Conservation (phyloP, 169 alveolate species). For the Plasmodium knowlesi region DNA sequence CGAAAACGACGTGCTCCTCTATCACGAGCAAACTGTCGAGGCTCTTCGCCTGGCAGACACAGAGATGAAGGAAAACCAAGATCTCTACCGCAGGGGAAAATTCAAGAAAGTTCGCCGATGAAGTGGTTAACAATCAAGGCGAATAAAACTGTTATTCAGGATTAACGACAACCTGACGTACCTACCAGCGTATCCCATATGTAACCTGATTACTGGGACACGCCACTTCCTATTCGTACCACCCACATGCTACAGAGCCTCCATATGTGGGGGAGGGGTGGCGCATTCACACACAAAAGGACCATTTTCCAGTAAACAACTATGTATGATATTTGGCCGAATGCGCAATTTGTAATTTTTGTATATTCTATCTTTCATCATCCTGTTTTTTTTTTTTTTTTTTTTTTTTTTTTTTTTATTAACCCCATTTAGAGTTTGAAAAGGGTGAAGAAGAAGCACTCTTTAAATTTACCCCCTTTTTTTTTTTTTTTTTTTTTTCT, state of each 20-base stretch:
- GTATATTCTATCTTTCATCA: neutral
- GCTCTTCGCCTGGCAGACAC: slow-evolving; percentile 82
- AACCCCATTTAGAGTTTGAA: neutral
- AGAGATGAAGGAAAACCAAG: slow-evolving; percentile 69
- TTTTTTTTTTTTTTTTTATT: no score
- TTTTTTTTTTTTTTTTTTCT: neutral
- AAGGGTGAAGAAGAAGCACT: neutral
- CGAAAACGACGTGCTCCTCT: slow-evolving; percentile 84
- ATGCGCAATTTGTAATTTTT: neutral
- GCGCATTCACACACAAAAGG: neutral
- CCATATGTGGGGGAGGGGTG: neutral
- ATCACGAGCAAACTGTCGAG: slow-evolving; percentile 88
- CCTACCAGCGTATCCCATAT: neutral
- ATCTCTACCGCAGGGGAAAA: slow-evolving; percentile 19
- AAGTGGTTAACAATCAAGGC: neutral
- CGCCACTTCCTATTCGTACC: neutral
- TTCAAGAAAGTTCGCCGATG: slow-evolving; percentile 8
- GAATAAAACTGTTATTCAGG: neutral
- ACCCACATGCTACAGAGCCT: neutral
- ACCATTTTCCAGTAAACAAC: neutral
- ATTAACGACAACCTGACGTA: neutral
- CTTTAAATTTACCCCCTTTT: neutral
- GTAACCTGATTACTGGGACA: neutral
- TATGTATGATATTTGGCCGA: neutral
- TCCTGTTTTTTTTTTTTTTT: neutral